phyloP scores from a whole-genome alignment of 768 basidiomycete genomes.

The Pulveroboletus sp. region DNA sequence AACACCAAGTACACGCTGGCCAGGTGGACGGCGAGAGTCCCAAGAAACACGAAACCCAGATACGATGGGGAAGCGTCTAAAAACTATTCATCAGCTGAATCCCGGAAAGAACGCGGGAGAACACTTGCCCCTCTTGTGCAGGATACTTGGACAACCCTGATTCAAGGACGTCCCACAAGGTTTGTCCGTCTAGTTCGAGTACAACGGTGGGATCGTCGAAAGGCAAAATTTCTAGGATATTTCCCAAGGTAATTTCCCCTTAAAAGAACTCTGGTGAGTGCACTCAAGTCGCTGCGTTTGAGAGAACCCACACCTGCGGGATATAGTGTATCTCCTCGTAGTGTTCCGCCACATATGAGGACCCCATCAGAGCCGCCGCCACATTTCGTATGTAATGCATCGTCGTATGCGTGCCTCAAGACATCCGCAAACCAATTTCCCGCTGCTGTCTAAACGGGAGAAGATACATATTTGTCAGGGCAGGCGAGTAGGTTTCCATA shows the following conservation, averaged over 20 bases:
- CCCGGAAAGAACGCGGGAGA: not conserved
- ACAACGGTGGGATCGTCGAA: slow-evolving; percentile 86
- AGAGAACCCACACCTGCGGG: slow-evolving; percentile 57
- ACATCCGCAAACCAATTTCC: slow-evolving; percentile 89
- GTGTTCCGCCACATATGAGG: slow-evolving; percentile 77
- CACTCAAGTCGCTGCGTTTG: not conserved
- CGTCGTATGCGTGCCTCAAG: slow-evolving; percentile 78
- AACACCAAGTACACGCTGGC: slow-evolving; percentile 70
- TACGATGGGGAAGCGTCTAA: slow-evolving; percentile 83
- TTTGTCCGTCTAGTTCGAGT: slow-evolving; percentile 72
- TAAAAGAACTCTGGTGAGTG: slow-evolving; percentile 21
- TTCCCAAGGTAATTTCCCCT: slow-evolving; percentile 76
- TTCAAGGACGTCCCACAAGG: slow-evolving; percentile 81
- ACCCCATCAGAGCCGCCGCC: slow-evolving; percentile 74
- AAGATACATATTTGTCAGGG: not conserved
- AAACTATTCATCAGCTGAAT: not conserved
- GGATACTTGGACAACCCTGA: slow-evolving; percentile 74
- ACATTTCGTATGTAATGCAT: slow-evolving; percentile 54
- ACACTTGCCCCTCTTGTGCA: slow-evolving; percentile 81
- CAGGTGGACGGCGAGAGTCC: slow-evolving; percentile 76
- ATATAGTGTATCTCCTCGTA: slow-evolving; percentile 84
- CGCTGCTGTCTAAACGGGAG: slow-evolving; percentile 50
- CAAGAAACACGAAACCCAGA: slow-evolving; percentile 83
- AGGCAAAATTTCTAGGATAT: slow-evolving; percentile 86
- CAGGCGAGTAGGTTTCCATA: slow-evolving; percentile 22